Base-by-base conservation (phyloP, 177 flowering plant genomes). In the Vitis hybrid region DNA sequence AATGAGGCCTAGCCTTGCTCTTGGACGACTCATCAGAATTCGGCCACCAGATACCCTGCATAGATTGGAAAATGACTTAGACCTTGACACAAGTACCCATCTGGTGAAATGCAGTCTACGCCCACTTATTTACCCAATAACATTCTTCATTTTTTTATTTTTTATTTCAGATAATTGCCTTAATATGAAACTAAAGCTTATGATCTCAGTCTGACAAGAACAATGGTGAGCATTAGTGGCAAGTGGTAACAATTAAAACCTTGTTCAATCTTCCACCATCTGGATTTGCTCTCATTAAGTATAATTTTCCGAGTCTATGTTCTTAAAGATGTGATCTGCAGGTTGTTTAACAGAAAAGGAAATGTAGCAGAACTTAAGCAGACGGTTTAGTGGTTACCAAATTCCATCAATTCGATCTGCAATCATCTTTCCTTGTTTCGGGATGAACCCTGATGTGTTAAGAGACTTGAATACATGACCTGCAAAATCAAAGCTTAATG, bases 381-480 rank as follows among this genome's bases (percentile, higher is more conserved):
- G 18, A 56, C 18, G 12, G 21, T 48, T 33, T 50, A 71, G 68
- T 9, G 52, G 45, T 77, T 88, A 93, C 99, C 98, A 95, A 51
- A 93, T 77, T 65, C 99, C 99, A 77, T 95, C 99, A 56, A 95
- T 69, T 59, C 94, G 83, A 69, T 95, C 99, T 62, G 98, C 97
- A 58, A 89, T 39, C 78, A 81, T 62, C 79, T 88, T 95, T 68
- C 94, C 99, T 84, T 91, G 97, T 70, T 64, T 83, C 60, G 99
- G 99, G 63, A 95, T 71, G 60, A 95, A 81, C 76, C 99, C 99
- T 10, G 94, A 82, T 45, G 92, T 81, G 75, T 87, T 88, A 12
- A 95, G 90, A 26, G 99, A 90, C 86, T 90, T 95, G 83, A 95
- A 95, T 15, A 81, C 79, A 74, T 93, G 98, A 80, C 99, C 99